phyloP scores from a whole-genome alignment of 257 asterid genomes.

The Coffea canephora region DNA sequence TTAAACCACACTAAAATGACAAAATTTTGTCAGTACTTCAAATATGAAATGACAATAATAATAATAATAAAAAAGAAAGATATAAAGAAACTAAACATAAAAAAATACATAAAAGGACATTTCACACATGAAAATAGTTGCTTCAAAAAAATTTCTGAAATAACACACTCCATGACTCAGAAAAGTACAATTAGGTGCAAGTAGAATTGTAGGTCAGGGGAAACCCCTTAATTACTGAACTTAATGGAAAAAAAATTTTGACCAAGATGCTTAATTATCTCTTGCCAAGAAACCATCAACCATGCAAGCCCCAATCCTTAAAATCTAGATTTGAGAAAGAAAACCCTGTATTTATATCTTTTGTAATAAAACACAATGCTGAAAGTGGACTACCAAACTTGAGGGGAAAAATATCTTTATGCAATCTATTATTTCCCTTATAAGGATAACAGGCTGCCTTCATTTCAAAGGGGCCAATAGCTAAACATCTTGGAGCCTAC shows the following conservation, averaged over 20 bases:
- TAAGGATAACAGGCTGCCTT: neutral
- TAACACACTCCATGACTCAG: neutral
- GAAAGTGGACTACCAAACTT: neutral
- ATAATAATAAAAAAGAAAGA: neutral
- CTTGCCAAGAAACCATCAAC: neutral
- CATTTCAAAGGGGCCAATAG: neutral
- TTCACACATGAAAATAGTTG: neutral
- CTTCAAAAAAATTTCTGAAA: neutral
- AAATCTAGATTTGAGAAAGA: neutral
- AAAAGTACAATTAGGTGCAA: neutral
- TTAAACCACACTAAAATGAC: conserved; percentile 11
- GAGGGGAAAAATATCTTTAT: neutral
- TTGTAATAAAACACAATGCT: neutral
- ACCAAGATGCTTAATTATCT: neutral
- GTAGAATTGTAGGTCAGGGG: neutral
- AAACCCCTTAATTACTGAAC: neutral
- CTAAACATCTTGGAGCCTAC: neutral
- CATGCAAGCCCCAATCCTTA: neutral
- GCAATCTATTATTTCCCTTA: neutral
- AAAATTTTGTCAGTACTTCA: conserved; percentile 6
- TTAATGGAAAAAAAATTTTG: neutral
- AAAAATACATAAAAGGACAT: neutral
- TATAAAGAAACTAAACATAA: neutral
- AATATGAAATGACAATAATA: neutral
- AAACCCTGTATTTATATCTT: neutral